phyloP scores from a whole-genome alignment of 768 basidiomycete genomes.

The Trametes elegans region DNA sequence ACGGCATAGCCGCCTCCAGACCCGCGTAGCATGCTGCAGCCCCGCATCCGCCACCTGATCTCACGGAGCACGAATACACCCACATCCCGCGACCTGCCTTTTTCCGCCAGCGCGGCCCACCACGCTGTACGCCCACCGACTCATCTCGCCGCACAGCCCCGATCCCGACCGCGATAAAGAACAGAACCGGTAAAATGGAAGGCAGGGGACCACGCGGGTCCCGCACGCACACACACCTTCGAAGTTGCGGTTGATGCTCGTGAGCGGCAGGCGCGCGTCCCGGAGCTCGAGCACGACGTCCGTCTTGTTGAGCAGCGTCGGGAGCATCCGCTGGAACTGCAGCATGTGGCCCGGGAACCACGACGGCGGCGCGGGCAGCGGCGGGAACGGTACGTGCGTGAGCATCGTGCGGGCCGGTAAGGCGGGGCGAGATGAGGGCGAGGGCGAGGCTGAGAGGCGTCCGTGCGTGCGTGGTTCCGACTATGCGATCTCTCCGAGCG shows the following conservation, averaged over 20 bases:
- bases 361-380: conserved; percentile 73
- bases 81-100: no score
- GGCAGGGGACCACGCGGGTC: neutral
- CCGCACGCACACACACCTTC: conserved; percentile 58
- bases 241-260: conserved; percentile 87
- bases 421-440: neutral
- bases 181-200: no score
- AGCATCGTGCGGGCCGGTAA: conserved; percentile 27
- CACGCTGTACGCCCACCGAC: no score
- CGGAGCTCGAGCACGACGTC: conserved; percentile 93
- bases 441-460: neutral
- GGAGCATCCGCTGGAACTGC: conserved; percentile 76
- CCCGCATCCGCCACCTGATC: no score
- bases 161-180: no score
- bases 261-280: conserved; percentile 89
- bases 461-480: neutral
- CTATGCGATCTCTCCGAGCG: no score
- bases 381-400: conserved; percentile 38
- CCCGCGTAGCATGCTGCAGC: no score
- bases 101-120: no score
- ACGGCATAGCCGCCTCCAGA: no score
- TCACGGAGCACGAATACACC: no score
- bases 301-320: conserved; percentile 72
- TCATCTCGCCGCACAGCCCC: neutral
- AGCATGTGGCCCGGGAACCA: conserved; percentile 98